Conservation (phyloP, 75 land plant genomes). For the Chamaecyparis obtusa region DNA sequence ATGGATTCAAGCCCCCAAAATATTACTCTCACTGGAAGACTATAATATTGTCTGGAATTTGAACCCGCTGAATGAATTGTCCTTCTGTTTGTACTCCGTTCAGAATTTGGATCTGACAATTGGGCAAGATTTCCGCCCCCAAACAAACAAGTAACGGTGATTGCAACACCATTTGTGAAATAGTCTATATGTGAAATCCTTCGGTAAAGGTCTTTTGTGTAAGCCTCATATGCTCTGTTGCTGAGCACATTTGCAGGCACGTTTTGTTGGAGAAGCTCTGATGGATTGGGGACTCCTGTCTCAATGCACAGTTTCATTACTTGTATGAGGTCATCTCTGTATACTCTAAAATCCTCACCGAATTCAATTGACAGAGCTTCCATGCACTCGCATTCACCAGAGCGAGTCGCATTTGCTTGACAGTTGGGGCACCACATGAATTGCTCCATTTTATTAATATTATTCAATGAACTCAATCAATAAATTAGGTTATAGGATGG, state of each 20-base stretch:
- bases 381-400: too few species aligned
- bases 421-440: too few species aligned
- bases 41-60: neutral
- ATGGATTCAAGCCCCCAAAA: neutral
- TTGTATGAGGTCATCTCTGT: too few species aligned
- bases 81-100: neutral
- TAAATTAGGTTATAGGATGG: too few species aligned
- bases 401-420: too few species aligned
- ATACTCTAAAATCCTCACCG: too few species aligned
- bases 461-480: too few species aligned
- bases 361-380: too few species aligned
- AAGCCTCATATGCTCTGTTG: neutral
- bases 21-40: neutral
- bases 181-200: neutral
- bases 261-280: neutral
- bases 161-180: neutral
- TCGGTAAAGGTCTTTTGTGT: neutral
- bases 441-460: too few species aligned
- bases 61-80: neutral
- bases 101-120: neutral
- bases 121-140: neutral
- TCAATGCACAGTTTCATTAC: neutral
- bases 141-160: neutral
- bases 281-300: neutral
- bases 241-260: neutral